Evolutionary conservation across 2,329 filamentous ascomycete species (phyloP).

Genomic region (Fusarium algeriense): DNA sequence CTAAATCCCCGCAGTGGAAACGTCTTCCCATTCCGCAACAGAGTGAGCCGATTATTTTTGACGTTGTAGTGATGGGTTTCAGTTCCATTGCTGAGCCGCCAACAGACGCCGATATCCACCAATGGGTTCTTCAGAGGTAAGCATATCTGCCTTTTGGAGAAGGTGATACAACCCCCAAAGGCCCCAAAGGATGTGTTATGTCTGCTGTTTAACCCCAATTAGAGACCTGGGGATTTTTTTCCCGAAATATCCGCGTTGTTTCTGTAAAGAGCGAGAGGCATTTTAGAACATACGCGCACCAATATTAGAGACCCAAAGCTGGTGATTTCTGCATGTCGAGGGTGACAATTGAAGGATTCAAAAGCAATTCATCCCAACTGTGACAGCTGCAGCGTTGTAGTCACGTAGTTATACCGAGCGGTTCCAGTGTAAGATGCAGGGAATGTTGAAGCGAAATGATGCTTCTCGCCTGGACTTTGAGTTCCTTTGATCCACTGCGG

Average conservation of each 20-base stretch:
- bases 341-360: too few relatives aligned
- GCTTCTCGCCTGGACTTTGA: neutral
- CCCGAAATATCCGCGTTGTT: neutral
- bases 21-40: neutral
- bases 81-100: constrained; percentile 16
- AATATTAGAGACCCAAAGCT: neutral
- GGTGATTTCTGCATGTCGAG: neutral
- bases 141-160: neutral
- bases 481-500: constrained; percentile 7
- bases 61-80: constrained; percentile 6
- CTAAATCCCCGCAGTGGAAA: constrained; percentile 1
- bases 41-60: constrained; percentile 21
- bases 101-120: neutral
- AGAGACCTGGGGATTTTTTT: neutral
- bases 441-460: neutral
- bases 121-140: neutral
- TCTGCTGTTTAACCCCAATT: neutral
- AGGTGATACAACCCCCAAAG: constrained; percentile 5
- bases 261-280: constrained; percentile 2
- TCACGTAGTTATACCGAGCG: neutral
- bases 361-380: neutral
- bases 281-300: neutral
- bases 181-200: neutral
- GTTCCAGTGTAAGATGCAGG: neutral
- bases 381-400: neutral